A percentile compares a stretch with the other conserved stretches of the same genome.
Evolutionary conservation across 345 rosid species (phyloP).

Genomic region (Eucalyptus marginata): DNA sequence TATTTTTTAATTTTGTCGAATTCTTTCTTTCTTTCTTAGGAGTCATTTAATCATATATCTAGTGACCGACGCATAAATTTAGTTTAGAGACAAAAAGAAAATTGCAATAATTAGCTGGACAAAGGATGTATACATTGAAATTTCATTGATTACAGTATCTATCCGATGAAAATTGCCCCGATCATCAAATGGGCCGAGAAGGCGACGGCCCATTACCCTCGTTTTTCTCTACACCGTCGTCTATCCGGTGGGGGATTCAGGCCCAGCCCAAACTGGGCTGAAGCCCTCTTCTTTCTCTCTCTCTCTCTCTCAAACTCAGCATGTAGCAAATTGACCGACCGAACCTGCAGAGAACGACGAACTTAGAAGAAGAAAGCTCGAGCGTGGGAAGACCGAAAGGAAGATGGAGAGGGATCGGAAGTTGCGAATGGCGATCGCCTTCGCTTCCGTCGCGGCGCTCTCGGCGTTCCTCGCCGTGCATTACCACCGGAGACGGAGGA

Average conservation of each 20-base stretch:
- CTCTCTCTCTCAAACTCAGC: not conserved
- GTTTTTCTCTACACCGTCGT: not conserved
- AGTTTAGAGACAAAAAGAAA: not conserved
- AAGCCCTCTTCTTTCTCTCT: not conserved
- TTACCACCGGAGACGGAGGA: constrained; percentile 30
- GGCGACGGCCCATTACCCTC: not conserved
- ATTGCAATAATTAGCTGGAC: not conserved
- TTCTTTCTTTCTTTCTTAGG: not conserved
- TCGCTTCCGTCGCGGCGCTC: constrained; percentile 38
- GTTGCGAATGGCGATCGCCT: constrained; percentile 24
- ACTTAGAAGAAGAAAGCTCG: not conserved
- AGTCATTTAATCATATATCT: not conserved
- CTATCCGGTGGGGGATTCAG: not conserved
- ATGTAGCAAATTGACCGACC: not conserved
- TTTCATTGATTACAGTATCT: not conserved
- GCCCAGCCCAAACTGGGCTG: not conserved
- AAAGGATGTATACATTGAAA: not conserved
- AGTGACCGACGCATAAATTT: not conserved
- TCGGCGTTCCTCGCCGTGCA: constrained; percentile 30
- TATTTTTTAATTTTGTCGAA: not conserved
- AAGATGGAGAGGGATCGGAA: constrained; percentile 28
- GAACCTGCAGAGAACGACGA: not conserved
- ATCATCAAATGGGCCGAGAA: not conserved
- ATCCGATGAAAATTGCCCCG: not conserved
- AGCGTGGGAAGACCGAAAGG: not conserved